Conservation (phyloP, 371 early-diverging fungal species). For the Syncephalastrum racemosum region DNA sequence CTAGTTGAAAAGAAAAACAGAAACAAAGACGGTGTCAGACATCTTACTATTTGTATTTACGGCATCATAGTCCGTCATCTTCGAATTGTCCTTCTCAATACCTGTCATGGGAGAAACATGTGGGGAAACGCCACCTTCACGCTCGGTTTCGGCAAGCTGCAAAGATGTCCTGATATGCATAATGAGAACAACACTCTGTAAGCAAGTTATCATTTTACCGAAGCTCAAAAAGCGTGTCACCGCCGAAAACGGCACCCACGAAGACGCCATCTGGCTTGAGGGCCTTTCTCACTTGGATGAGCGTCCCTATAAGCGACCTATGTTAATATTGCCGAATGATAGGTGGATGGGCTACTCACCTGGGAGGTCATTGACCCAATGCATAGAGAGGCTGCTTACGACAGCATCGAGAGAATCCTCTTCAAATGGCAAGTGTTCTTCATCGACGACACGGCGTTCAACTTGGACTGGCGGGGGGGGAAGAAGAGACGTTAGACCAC, state of each 20-base stretch:
- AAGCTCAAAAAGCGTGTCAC: constrained; percentile 93
- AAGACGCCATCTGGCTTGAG: constrained; percentile 92
- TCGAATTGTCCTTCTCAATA: constrained; percentile 15
- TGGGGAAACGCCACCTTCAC: constrained; percentile 90
- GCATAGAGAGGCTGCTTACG: constrained; percentile 82
- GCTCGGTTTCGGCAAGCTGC: constrained; percentile 89
- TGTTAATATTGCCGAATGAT: not conserved
- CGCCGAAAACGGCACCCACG: constrained; percentile 91
- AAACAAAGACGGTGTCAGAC: not conserved
- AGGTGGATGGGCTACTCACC: constrained; percentile 35
- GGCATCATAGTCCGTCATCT: not conserved
- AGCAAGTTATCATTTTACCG: constrained; percentile 28
- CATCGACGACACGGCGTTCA: constrained; percentile 80
- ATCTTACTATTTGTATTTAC: not conserved
- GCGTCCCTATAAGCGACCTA: constrained; percentile 43
- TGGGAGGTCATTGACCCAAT: constrained; percentile 96
- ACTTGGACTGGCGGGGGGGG: constrained; percentile 79
- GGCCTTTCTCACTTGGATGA: constrained; percentile 79
- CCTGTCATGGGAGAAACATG: constrained; percentile 91
- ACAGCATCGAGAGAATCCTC: constrained; percentile 85
- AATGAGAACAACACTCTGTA: not conserved
- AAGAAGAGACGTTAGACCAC: not conserved
- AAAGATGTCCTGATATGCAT: constrained; percentile 67
- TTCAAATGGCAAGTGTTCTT: constrained; percentile 78
- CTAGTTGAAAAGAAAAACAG: constrained; percentile 26